phyloP scores from a whole-genome alignment of 2,329 filamentous ascomycete species.

The Paracoccidioides brasiliensis region DNA sequence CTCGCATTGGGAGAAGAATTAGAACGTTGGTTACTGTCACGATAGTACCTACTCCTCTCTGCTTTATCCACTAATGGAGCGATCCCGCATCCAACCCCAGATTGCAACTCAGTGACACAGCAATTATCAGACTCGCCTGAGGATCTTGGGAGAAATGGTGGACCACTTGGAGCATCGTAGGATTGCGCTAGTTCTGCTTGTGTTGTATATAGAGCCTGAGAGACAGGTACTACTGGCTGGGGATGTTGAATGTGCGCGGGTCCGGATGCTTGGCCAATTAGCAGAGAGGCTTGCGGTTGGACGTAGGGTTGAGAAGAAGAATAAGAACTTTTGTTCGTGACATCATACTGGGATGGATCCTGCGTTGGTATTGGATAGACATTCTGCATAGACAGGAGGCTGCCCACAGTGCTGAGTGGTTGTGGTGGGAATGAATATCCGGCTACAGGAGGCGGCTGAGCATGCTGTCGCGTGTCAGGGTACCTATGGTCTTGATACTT shows the following conservation, averaged over 20 bases:
- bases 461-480: constrained; percentile 35
- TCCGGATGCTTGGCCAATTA: constrained; percentile 37
- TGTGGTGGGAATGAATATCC: neutral
- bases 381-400: constrained; percentile 43
- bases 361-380: constrained; percentile 55
- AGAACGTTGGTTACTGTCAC: constrained; percentile 3
- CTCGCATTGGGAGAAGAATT: neutral
- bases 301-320: constrained; percentile 23
- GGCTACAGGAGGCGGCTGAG: constrained; percentile 6
- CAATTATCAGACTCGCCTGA: neutral
- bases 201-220: constrained; percentile 49
- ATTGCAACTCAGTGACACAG: neutral
- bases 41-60: neutral
- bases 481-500: constrained; percentile 44
- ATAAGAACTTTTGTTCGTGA: constrained; percentile 36
- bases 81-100: constrained; percentile 1
- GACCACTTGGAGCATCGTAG: constrained; percentile 29
- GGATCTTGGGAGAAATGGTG: constrained; percentile 24
- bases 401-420: constrained; percentile 29
- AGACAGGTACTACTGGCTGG: constrained; percentile 62
- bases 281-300: constrained; percentile 24
- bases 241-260: constrained; percentile 70
- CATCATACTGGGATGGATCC: constrained; percentile 52
- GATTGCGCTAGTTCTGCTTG: constrained; percentile 13
- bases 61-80: neutral